These are phyloP conservation scores for Uncinocarpus reesii DNA, from an alignment of 2,329 filamentous ascomycete genomes.

Conservation along the genomic window DNA sequence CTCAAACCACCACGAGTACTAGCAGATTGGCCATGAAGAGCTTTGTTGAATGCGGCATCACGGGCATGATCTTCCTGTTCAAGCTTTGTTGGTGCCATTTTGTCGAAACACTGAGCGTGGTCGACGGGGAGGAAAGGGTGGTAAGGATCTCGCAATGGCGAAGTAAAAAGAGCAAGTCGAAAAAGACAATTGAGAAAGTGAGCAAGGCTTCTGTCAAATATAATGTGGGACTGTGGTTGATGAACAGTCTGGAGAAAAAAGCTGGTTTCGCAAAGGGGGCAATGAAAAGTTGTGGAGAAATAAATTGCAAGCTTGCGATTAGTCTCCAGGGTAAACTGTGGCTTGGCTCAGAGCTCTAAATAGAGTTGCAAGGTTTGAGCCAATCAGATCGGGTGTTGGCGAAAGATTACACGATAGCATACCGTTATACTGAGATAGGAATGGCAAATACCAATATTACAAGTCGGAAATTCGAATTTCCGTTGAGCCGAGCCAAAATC, in stretches of 20 bases:
- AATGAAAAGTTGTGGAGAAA: background rate
- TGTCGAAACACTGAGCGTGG: background rate
- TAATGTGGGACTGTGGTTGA: background rate
- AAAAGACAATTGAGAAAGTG: background rate
- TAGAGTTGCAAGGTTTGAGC: background rate
- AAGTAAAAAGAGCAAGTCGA: too few species aligned
- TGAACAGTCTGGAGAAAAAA: background rate
- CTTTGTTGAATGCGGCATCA: slow-evolving; percentile 85
- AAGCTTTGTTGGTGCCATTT: slow-evolving; percentile 49
- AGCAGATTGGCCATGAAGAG: slow-evolving; percentile 67
- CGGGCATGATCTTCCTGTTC: slow-evolving; percentile 74
- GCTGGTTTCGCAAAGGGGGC: background rate
- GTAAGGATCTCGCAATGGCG: too few species aligned
- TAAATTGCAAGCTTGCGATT: background rate
- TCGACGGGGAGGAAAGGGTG: too few species aligned
- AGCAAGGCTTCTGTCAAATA: background rate
- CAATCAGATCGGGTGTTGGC: background rate
- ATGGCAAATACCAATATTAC: background rate
- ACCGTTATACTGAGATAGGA: background rate
- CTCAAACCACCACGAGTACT: slow-evolving; percentile 61
- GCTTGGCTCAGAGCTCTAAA: background rate
- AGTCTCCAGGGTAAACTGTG: slow-evolving; percentile 6
- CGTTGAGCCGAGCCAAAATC: background rate
- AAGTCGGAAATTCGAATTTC: slow-evolving; percentile 5
- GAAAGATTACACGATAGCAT: background rate